phyloP scores from a whole-genome alignment of 2,329 filamentous ascomycete genomes.

The Penicillium sp. region DNA sequence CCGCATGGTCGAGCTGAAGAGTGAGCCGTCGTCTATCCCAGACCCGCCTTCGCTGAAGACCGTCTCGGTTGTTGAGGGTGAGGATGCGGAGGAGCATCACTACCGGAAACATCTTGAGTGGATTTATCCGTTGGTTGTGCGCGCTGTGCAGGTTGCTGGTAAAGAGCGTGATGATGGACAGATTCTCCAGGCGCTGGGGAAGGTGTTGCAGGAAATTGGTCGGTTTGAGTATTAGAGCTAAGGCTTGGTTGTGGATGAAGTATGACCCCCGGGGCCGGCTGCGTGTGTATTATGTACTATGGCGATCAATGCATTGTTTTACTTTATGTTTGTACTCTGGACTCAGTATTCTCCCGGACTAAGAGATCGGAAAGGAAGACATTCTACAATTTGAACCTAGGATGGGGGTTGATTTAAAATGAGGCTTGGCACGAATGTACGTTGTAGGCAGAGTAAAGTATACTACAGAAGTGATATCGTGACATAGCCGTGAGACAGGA shows the following conservation, averaged over 20 bases:
- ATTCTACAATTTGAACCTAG: not conserved
- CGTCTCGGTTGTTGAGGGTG: constrained; percentile 34
- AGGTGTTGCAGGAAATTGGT: constrained; percentile 63
- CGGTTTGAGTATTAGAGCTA: constrained; percentile 14
- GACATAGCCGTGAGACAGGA: constrained; percentile 16
- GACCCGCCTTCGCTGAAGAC: constrained; percentile 32
- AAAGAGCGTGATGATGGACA: constrained; percentile 41
- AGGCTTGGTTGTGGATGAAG: not conserved
- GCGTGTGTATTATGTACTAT: not conserved
- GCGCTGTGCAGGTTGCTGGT: constrained; percentile 40
- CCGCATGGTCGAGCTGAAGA: constrained; percentile 65
- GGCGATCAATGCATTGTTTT: not conserved
- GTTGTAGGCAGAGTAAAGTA: constrained; percentile 9
- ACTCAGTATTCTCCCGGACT: not conserved
- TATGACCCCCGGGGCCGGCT: not conserved
- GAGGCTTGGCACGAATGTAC: not conserved
- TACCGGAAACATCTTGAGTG: constrained; percentile 73
- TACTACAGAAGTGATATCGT: constrained; percentile 24
- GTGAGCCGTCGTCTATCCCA: constrained; percentile 69
- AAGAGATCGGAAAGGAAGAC: too few relatives aligned
- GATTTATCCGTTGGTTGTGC: constrained; percentile 69
- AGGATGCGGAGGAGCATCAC: constrained; percentile 50
- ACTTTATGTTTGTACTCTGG: not conserved
- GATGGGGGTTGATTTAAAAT: not conserved
- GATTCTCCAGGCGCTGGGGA: constrained; percentile 53